Evolutionary conservation across 2,329 filamentous ascomycete genomes (phyloP).

Genomic region (Gyromitra esculenta): DNA sequence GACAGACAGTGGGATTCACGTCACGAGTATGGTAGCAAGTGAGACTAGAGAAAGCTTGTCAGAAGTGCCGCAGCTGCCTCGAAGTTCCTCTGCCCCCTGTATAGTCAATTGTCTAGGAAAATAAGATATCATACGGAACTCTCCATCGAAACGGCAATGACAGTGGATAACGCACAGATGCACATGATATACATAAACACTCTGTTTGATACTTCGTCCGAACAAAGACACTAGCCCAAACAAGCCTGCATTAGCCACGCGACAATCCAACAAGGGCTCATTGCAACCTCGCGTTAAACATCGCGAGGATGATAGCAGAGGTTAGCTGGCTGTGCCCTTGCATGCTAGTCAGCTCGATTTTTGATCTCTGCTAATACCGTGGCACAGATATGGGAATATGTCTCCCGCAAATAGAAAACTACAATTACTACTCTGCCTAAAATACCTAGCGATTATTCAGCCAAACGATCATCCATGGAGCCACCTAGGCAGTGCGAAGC

Average conservation of each 20-base stretch:
- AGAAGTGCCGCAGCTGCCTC: neutral
- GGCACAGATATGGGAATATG: neutral
- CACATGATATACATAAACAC: slow-evolving; percentile 12
- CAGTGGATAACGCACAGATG: neutral
- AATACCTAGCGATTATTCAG: no score
- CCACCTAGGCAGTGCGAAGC: neutral
- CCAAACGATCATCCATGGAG: no score
- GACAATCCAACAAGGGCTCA: neutral
- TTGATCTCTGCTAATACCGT: neutral
- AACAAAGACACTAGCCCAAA: neutral
- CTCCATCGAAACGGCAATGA: neutral
- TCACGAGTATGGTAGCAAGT: neutral
- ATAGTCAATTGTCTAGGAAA: neutral
- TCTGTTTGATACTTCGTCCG: neutral
- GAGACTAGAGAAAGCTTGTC: neutral
- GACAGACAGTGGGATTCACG: neutral
- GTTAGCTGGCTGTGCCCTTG: neutral
- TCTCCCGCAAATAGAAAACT: neutral
- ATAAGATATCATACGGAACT: neutral
- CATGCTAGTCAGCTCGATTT: slow-evolving; percentile 4
- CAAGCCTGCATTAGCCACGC: neutral
- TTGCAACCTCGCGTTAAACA: neutral
- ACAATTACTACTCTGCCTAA: no score
- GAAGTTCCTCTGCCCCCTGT: neutral
- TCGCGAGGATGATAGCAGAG: neutral